These are phyloP conservation scores for Penicillium ucsense DNA, from an alignment of 495 filamentous ascomycete species.

Conservation along the genomic window DNA sequence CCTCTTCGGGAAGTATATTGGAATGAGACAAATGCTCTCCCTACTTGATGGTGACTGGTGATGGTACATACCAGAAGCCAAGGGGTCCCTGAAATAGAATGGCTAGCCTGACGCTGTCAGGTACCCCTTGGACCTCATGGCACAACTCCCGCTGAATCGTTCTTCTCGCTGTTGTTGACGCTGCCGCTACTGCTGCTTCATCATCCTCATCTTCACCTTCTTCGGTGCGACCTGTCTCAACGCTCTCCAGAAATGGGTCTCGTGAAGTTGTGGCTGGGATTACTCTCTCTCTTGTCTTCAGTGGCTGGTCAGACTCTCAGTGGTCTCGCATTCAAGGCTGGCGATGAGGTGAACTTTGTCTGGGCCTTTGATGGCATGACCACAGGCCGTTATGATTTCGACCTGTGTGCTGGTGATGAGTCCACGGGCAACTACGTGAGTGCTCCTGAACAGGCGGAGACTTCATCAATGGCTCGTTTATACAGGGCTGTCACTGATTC, in stretches of 20 bases:
- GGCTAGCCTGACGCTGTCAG: no score
- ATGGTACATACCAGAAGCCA: slow-evolving; percentile 8
- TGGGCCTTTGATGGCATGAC: slow-evolving; percentile 21
- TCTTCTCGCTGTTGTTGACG: no score
- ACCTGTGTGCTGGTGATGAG: slow-evolving; percentile 57
- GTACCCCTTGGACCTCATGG: no score
- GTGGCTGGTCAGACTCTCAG: slow-evolving; percentile 47
- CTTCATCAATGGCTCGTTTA: background rate
- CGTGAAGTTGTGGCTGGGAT: slow-evolving; percentile 23
- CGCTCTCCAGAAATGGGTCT: slow-evolving; percentile 24
- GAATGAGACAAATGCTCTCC: background rate
- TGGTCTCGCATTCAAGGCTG: slow-evolving; percentile 39
- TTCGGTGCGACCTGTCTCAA: slow-evolving; percentile 1
- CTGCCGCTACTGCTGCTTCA: no score
- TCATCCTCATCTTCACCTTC: background rate
- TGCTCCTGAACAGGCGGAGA: background rate
- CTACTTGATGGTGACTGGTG: background rate
- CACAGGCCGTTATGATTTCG: slow-evolving; percentile 49
- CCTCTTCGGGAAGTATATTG: slow-evolving; percentile 4
- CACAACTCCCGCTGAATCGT: no score
- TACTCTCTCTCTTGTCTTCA: slow-evolving; percentile 32
- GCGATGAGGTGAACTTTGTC: slow-evolving; percentile 33
- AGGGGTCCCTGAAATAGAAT: background rate
- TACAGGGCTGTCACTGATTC: background rate
- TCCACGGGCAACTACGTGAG: slow-evolving; percentile 30